Conservation (phyloP, 2,329 filamentous ascomycete species). For the Pseudovirgaria hyperparasitica region DNA sequence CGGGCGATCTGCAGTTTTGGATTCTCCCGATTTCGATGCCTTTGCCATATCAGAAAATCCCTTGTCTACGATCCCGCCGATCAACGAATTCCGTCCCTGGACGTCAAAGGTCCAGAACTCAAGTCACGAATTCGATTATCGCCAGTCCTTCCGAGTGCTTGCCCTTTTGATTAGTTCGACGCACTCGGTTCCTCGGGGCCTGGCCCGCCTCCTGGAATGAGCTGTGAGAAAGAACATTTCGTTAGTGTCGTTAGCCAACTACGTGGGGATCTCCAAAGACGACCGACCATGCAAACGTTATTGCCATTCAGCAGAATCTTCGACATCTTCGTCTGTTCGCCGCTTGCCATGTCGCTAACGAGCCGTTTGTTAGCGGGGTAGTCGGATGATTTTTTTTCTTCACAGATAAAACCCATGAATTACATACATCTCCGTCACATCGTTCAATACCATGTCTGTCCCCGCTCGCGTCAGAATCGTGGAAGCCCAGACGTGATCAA, state of each 20-base stretch:
- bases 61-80: no score
- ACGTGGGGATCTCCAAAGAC: background rate
- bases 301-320: conserved; percentile 97
- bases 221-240: conserved; percentile 1
- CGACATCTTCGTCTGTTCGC: conserved; percentile 73
- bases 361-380: background rate
- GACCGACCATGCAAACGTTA: conserved; percentile 93
- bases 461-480: conserved; percentile 3
- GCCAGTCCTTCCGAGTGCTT: no score
- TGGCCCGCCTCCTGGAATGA: conserved; percentile 9
- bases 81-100: no score
- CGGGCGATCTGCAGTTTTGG: no score
- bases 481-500: background rate
- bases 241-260: background rate
- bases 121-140: no score
- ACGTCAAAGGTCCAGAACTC: no score
- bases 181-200: no score
- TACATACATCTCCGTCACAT: conserved; percentile 87
- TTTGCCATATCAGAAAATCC: no score
- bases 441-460: conserved; percentile 92
- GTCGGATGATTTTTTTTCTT: conserved; percentile 1
- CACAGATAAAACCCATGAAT: background rate
- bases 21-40: no score
- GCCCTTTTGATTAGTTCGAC: no score
- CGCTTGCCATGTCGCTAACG: conserved; percentile 66